Evolutionary conservation across 176 grass and related monocot genomes (phyloP), one percentile per base, ranked within the genome.

Genomic region (Musa schizocarpa): DNA sequence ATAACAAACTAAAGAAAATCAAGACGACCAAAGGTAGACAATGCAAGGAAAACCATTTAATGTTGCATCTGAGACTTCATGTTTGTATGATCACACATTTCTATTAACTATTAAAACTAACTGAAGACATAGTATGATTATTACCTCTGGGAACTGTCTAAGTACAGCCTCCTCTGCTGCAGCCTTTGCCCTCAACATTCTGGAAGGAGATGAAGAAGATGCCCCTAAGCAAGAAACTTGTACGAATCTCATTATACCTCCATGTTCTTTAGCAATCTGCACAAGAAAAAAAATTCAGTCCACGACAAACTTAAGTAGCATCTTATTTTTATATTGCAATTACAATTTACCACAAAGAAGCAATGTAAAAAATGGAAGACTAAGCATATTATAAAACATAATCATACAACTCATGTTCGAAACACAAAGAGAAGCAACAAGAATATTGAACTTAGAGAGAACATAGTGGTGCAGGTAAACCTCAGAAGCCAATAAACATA

Each of bases 191-290:
- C 81, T 86, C 52, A 99, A 78, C 90, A 99, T 81, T 92, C 50
- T 99, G 57, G 95, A 99, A 82, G 87, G 80, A 72, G 95, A 87
- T 73, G 88, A 87, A 9, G 72, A 65, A 77, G 95, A 91, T 79
- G 90, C 86, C 66, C 95, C 95, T 68, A 99, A 78, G 81, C 76
- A 82, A 78, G 95, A 99, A 84, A 99, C 73, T 84, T 99, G 95
- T 59, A 99, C 90, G 52, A 99, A 99, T 88, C 95, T 94, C 81
- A 91, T 84, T 55, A 99, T 94, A 81, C 95, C 90, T 1, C 95
- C 95, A 43, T 94, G 90, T 71, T 99, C 90, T 84, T 99, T 99
- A 62, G 88, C 87, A 82, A 99, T 87, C 95, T 99, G 77, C 43
- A 62, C 52, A 86, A 43, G 34, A 43, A 77, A 82, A 70, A 74